Evolutionary conservation across 1,284 basidiomycete species (phyloP).

Genomic region (Stereum hirsutum): DNA sequence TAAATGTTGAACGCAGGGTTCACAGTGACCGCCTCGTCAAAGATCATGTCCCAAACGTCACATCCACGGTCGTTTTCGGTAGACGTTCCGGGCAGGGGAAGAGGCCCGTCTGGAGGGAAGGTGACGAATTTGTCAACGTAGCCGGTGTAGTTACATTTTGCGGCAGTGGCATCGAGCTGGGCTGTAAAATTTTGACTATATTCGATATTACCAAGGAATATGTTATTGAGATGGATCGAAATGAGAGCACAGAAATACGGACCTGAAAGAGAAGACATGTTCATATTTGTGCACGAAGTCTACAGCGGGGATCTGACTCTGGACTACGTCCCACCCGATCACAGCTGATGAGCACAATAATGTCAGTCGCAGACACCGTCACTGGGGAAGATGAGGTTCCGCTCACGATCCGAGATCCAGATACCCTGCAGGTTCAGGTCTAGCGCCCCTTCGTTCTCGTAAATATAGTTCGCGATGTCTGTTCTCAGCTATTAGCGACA

Average conservation of each 20-base stretch:
- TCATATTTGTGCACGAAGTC: constrained; percentile 55
- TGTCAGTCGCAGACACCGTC: no score
- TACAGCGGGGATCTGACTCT: constrained; percentile 53
- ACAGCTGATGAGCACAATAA: no score
- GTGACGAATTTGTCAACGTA: constrained; percentile 7
- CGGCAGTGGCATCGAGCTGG: constrained; percentile 4
- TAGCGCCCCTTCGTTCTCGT: constrained; percentile 36
- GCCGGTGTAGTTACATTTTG: constrained; percentile 4
- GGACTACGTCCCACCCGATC: constrained; percentile 47
- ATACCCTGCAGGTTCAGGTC: constrained; percentile 51
- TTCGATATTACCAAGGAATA: not conserved
- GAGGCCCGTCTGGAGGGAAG: constrained; percentile 5
- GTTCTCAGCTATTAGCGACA: no score
- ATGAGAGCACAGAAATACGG: not conserved
- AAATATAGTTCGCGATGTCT: constrained; percentile 66
- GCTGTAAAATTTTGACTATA: constrained; percentile 6
- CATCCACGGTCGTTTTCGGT: constrained; percentile 38
- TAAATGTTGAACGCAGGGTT: constrained; percentile 77
- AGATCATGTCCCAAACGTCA: constrained; percentile 58
- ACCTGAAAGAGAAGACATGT: constrained; percentile 22
- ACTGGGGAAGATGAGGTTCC: constrained; percentile 16
- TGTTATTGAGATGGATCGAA: not conserved
- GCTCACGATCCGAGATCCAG: constrained; percentile 65
- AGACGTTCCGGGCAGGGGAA: constrained; percentile 30
- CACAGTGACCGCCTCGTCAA: constrained; percentile 44